These are phyloP conservation scores for Vaccinium vitisidaea DNA, from an alignment of 148 eudicot species.

Conservation along the genomic window DNA sequence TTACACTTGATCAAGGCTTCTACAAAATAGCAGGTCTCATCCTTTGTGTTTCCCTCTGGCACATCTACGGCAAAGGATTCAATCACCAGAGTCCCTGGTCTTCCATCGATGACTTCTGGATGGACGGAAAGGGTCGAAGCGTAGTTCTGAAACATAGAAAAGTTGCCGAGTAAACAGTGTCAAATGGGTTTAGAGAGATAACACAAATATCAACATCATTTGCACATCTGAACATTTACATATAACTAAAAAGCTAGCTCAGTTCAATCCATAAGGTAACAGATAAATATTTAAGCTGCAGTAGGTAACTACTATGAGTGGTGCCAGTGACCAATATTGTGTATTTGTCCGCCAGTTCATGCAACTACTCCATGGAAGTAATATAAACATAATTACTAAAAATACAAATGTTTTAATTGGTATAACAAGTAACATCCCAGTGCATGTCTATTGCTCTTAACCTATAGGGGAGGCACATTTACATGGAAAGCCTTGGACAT, in stretches of 20 bases:
- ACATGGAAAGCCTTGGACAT: background rate
- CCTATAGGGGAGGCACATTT: background rate
- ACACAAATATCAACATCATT: background rate
- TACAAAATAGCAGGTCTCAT: slow-evolving; percentile 65
- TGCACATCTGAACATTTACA: background rate
- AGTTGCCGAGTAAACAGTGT: background rate
- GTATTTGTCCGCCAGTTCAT: background rate
- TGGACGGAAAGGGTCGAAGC: slow-evolving; percentile 63
- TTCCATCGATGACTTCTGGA: slow-evolving; percentile 61
- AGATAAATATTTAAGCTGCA: background rate
- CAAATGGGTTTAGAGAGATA: slow-evolving; percentile 4
- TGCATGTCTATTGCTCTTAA: background rate
- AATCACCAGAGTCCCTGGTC: slow-evolving; percentile 67
- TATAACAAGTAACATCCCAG: background rate
- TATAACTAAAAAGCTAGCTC: background rate
- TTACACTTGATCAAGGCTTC: slow-evolving; percentile 74
- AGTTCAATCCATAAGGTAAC: background rate
- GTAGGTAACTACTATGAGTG: background rate
- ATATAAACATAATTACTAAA: background rate
- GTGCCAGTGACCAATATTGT: background rate
- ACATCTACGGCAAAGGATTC: slow-evolving; percentile 67
- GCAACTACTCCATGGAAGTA: background rate
- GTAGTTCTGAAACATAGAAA: slow-evolving; percentile 45
- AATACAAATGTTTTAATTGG: background rate
- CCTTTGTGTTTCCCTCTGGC: slow-evolving; percentile 71